These are phyloP conservation scores for Trametes gibbosa DNA, from an alignment of 768 basidiomycete genomes.

Conservation along the genomic window DNA sequence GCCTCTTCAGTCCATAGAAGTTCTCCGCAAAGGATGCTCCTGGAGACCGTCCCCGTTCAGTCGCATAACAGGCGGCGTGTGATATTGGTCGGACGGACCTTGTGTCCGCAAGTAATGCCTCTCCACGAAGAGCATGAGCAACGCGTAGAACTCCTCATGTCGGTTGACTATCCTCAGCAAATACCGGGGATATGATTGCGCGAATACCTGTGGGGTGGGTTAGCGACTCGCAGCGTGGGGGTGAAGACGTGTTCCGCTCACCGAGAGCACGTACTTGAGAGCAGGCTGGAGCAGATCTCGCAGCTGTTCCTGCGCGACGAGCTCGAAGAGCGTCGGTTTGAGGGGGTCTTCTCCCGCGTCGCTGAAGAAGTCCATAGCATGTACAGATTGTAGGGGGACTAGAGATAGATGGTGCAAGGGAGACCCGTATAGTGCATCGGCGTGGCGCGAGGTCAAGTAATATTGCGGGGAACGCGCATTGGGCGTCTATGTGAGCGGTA, in stretches of 20 bases:
- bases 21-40: slow-evolving; percentile 95
- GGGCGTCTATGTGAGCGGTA: slow-evolving; percentile 1
- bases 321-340: slow-evolving; percentile 85
- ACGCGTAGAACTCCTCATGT: slow-evolving; percentile 95
- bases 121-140: slow-evolving; percentile 87
- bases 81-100: slow-evolving; percentile 46
- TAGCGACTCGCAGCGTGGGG: neutral
- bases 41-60: slow-evolving; percentile 30
- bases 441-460: neutral
- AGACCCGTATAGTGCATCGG: neutral
- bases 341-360: slow-evolving; percentile 69
- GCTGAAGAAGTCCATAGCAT: slow-evolving; percentile 79
- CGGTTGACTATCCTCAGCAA: slow-evolving; percentile 86
- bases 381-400: neutral
- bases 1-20: slow-evolving; percentile 89
- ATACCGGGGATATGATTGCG: slow-evolving; percentile 92
- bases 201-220: slow-evolving; percentile 66
- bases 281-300: slow-evolving; percentile 91
- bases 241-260: slow-evolving; percentile 38
- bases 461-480: slow-evolving; percentile 3
- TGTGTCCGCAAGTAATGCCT: slow-evolving; percentile 85
- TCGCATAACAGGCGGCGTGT: too few relatives aligned
- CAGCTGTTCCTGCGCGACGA: slow-evolving; percentile 92
- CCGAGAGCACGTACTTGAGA: slow-evolving; percentile 89
- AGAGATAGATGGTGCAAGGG: neutral